Evolutionary conservation across 768 basidiomycete species (phyloP), one percentile per base, ranked within the genome.

Genomic region (Tylopilus rubrobrunneus): DNA sequence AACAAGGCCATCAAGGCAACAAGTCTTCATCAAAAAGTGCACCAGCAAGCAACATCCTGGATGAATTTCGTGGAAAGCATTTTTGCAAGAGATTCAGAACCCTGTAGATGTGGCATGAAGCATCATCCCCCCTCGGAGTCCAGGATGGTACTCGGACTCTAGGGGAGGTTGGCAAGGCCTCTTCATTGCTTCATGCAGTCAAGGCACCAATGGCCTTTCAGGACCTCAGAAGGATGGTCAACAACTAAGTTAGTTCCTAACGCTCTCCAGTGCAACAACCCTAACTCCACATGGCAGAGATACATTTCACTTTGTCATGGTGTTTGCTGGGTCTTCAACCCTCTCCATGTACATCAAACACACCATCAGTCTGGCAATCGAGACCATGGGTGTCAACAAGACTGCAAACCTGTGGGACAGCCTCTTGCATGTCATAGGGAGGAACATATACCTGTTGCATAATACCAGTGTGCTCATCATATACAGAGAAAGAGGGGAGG

Each of bases 101-200:
- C 12, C 48, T 1, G 9, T 41, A 1, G 1, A 37, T 1, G 19
- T 34, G 1, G 53, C 47, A 4, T 19, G 42, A 5, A 4, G 3
- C 2, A 27, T 27, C 1, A 1, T 1, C 3, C 1, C 7, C 1
- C 31, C 40, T 0, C 1, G 11, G 4, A 27, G 5, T 7, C 12
- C 15, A 3, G 4, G 5, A 1, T 53, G 52, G 52, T 53, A 48
- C 8, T 2, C 23, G 0, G 48, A 27, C 23, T 53, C 47, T 0
- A 31, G 33, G 1, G 52, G 47, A 0, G 52, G 53, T 1, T 54
- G 47, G 47, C 34, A 47, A 7, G 53, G 46, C 1, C 25, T 53
- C 0, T 34, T 53, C 17, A 17, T 53, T 3, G 23, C 52, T 0
- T 42, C 31, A 0, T 53, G 52, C 14, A 14, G 19, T 1, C 52